phyloP scores from a whole-genome alignment of 306 rosid genomes.

The Ormosia emarginata region DNA sequence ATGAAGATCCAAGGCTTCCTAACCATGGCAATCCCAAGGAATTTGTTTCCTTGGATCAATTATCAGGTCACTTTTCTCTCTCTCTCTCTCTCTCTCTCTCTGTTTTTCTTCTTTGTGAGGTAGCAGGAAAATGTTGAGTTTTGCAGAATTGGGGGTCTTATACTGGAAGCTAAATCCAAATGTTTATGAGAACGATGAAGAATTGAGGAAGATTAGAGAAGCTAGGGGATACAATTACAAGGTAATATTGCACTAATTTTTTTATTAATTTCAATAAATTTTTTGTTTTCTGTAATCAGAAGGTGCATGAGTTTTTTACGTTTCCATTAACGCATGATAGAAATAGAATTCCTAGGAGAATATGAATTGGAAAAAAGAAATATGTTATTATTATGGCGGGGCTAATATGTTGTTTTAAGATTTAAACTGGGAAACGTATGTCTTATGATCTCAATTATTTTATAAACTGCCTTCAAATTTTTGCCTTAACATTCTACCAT shows the following conservation, averaged over 20 bases:
- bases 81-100: too few species aligned
- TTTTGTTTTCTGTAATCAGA: not conserved
- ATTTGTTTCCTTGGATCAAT: slow-evolving; percentile 46
- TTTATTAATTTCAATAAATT: not conserved
- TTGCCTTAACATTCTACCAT: too few species aligned
- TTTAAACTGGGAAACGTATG: not conserved
- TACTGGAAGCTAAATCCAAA: slow-evolving; percentile 41
- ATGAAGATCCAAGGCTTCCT: slow-evolving; percentile 74
- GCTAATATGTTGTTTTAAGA: not conserved
- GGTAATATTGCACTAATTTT: slow-evolving; percentile 31
- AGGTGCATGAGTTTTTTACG: too few species aligned
- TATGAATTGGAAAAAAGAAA: not conserved
- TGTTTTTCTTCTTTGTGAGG: not conserved
- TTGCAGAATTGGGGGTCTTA: slow-evolving; percentile 35
- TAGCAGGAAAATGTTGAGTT: not conserved
- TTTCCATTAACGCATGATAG: not conserved
- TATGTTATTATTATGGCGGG: too few species aligned
- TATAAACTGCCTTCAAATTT: too few species aligned
- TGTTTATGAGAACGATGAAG: slow-evolving; percentile 57
- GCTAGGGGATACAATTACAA: slow-evolving; percentile 75
- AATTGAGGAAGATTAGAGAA: slow-evolving; percentile 66
- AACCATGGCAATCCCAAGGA: slow-evolving; percentile 57
- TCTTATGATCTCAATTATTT: too few species aligned
- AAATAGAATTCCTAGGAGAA: not conserved
- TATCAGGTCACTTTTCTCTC: slow-evolving; percentile 44